These are phyloP conservation scores for Calonectria honghensis DNA, from an alignment of 2,329 filamentous ascomycete species.

Conservation along the genomic window DNA sequence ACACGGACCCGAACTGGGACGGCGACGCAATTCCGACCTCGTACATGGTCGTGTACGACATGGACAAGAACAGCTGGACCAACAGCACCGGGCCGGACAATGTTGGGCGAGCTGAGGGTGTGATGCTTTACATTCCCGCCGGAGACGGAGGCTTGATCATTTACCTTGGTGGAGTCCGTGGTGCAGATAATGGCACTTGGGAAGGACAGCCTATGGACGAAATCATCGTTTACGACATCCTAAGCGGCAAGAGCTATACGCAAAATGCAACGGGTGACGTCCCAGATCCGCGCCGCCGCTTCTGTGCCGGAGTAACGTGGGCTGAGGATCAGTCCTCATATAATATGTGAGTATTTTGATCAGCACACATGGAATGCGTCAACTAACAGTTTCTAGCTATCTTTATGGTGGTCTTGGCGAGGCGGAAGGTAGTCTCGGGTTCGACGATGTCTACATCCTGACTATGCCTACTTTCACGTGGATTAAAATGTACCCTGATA, in stretches of 20 bases:
- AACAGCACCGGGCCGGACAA: constrained; percentile 73
- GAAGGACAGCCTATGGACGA: constrained; percentile 66
- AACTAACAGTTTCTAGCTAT: constrained; percentile 65
- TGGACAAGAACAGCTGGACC: constrained; percentile 69
- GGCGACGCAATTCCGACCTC: constrained; percentile 67
- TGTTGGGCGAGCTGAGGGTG: constrained; percentile 74
- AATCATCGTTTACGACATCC: constrained; percentile 77
- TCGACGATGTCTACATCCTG: constrained; percentile 77
- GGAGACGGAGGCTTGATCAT: constrained; percentile 76
- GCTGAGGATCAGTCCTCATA: constrained; percentile 76
- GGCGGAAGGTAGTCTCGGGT: constrained; percentile 67
- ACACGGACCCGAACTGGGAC: constrained; percentile 70
- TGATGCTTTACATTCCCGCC: constrained; percentile 76
- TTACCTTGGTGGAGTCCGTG: constrained; percentile 77
- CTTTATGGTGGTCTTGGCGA: constrained; percentile 76
- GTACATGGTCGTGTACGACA: constrained; percentile 74
- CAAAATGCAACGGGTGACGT: constrained; percentile 73
- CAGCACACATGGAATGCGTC: neutral
- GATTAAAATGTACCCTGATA: constrained; percentile 72
- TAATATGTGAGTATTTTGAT: constrained; percentile 72
- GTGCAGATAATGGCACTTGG: constrained; percentile 69
- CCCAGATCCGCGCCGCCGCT: constrained; percentile 71
- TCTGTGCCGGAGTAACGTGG: constrained; percentile 78
- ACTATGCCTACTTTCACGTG: constrained; percentile 77
- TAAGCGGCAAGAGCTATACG: constrained; percentile 74